A percentile compares a stretch with the other conserved stretches of the same genome.
Conservation (phyloP, 345 rosid genomes). For the Pistacia vera region DNA sequence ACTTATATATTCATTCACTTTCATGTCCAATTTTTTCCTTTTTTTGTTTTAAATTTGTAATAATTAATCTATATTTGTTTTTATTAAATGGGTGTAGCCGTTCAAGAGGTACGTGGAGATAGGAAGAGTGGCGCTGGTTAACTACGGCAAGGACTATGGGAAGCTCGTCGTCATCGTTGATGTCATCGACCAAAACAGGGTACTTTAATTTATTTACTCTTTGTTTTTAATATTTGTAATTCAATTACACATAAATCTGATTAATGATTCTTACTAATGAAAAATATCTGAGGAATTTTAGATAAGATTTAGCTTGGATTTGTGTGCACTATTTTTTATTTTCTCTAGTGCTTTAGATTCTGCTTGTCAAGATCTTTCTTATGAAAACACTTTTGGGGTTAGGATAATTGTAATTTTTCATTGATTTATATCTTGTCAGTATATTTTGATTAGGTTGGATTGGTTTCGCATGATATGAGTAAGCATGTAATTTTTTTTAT, state of each 20-base stretch:
- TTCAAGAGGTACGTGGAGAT: conserved; percentile 97
- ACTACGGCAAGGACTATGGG: conserved; percentile 87
- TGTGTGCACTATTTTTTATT: not conserved
- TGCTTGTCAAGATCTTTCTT: too few species aligned
- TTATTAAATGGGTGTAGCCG: conserved; percentile 41
- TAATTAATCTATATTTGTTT: too few species aligned
- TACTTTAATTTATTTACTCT: conserved; percentile 15
- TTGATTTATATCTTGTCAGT: not conserved
- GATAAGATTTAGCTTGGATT: not conserved
- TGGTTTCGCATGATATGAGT: not conserved
- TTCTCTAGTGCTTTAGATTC: not conserved
- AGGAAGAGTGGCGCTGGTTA: conserved; percentile 88
- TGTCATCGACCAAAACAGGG: conserved; percentile 88
- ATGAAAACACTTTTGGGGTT: not conserved
- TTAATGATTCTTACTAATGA: too few species aligned
- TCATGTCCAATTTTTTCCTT: not conserved
- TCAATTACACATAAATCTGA: too few species aligned
- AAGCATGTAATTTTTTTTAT: not conserved
- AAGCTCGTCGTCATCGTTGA: conserved; percentile 91
- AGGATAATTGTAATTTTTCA: not conserved
- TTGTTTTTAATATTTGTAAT: too few species aligned
- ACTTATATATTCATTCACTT: not conserved
- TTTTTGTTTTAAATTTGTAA: too few species aligned
- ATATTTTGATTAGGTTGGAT: not conserved
- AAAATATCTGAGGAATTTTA: too few species aligned